Evolutionary conservation across 768 basidiomycete species (phyloP).

Genomic region (Mycena amicta): DNA sequence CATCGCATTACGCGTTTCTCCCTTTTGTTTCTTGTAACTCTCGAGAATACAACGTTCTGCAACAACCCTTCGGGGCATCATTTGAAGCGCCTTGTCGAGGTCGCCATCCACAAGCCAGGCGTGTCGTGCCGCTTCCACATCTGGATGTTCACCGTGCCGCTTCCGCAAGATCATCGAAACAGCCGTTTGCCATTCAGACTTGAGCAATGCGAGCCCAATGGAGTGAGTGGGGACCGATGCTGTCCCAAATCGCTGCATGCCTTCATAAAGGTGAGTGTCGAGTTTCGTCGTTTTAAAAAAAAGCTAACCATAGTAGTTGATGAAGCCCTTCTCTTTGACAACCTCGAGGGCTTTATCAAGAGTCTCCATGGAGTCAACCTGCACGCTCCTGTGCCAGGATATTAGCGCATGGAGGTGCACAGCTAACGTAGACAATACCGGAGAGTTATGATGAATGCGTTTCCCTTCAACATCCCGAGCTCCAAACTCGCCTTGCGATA

Average conservation of each 20-base stretch:
- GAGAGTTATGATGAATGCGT: slow-evolving; percentile 92
- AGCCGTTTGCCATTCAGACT: slow-evolving; percentile 89
- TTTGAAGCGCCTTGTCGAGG: slow-evolving; percentile 75
- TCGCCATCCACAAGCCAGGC: slow-evolving; percentile 88
- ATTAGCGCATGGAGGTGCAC: slow-evolving; percentile 4
- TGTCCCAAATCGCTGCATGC: slow-evolving; percentile 99
- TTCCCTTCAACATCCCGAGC: slow-evolving; percentile 95
- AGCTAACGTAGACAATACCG: slow-evolving; percentile 57
- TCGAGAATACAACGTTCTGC: slow-evolving; percentile 93
- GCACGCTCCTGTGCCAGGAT: slow-evolving; percentile 73
- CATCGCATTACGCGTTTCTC: slow-evolving; percentile 81
- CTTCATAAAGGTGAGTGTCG: slow-evolving; percentile 36
- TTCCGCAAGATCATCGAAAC: slow-evolving; percentile 78
- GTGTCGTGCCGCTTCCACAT: slow-evolving; percentile 79
- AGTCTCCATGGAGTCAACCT: slow-evolving; percentile 70
- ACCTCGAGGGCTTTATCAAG: slow-evolving; percentile 77
- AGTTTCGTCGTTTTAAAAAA: slow-evolving; percentile 16
- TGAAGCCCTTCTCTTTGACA: slow-evolving; percentile 85
- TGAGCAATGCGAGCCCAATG: slow-evolving; percentile 88
- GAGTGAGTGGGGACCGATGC: slow-evolving; percentile 94
- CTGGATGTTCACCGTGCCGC: slow-evolving; percentile 90
- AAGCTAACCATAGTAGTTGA: slow-evolving; percentile 90
- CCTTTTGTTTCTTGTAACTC: slow-evolving; percentile 79
- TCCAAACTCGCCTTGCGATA: slow-evolving; percentile 85
- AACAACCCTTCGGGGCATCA: slow-evolving; percentile 90